phyloP scores from a whole-genome alignment of 2,329 filamentous ascomycete genomes.

The Fusarium ambrosium region DNA sequence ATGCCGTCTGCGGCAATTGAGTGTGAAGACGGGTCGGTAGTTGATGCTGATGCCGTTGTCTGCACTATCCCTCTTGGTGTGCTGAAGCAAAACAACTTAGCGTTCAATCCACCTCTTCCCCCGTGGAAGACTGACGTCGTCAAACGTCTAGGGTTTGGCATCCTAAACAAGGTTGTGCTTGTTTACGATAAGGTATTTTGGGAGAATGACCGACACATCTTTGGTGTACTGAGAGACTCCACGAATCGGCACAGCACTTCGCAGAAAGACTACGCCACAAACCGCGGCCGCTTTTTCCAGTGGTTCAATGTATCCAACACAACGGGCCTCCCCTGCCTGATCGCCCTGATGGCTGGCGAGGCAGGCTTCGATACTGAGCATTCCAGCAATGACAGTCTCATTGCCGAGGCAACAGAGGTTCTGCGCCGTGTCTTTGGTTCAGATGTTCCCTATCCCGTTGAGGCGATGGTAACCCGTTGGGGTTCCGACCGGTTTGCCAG shows the following conservation, averaged over 20 bases:
- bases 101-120: constrained; percentile 93
- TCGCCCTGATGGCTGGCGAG: constrained; percentile 96
- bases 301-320: constrained; percentile 97
- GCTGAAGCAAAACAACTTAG: constrained; percentile 83
- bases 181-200: constrained; percentile 93
- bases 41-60: constrained; percentile 92
- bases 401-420: constrained; percentile 84
- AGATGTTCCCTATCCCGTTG: constrained; percentile 81
- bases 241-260: constrained; percentile 76
- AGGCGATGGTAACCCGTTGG: constrained; percentile 94
- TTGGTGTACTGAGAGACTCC: constrained; percentile 87
- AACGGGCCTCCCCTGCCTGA: constrained; percentile 86
- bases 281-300: constrained; percentile 93
- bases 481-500: constrained; percentile 90
- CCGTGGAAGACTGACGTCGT: constrained; percentile 87
- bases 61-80: constrained; percentile 92
- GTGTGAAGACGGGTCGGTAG: constrained; percentile 80
- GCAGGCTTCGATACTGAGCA: constrained; percentile 90
- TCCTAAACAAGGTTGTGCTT: constrained; percentile 94
- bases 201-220: constrained; percentile 91
- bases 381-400: constrained; percentile 79
- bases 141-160: constrained; percentile 87
- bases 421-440: constrained; percentile 81
- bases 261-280: constrained; percentile 82
- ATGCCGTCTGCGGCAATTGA: constrained; percentile 71